Base-by-base conservation (phyloP, 139 green algal species). In the Pseudopediastrum boryanum region DNA sequence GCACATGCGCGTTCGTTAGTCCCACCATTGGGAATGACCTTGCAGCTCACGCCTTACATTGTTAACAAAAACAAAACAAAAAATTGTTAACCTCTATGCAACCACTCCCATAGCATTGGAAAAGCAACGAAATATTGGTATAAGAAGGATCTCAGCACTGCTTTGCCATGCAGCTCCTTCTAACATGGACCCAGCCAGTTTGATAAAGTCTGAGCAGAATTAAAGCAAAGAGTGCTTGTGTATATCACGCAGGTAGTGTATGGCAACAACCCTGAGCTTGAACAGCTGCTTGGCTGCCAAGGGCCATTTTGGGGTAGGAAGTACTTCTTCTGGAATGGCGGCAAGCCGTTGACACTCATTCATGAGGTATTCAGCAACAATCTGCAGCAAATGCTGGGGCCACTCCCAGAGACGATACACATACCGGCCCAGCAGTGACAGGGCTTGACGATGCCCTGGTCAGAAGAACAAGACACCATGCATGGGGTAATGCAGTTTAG, bases 311-410 rank as follows among this genome's bases (percentile, higher is more conserved):
- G 95, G 95, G 93, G 86, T 0, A 83, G 96, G 12, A 87, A 96
- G 44, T 99, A 99, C 86, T 75, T 96, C 2, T 99, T 99, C 76
- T 98, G 91, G 90, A 88, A 94, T 82, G 85, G 87, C 8, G 87
- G 90, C 3, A 50, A 79, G 43, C 95, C 96, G 6, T 82, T 99
- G 7, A 99, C 96, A 21, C 75, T 98, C 16, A 98, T 99, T 38
- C 96, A 98, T 68, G 96, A 99, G 79, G 95, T 97, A 0, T 99
- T 98, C 79, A 86, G 77, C 10, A 77, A 77, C 19, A 54, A 61
- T 2, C 68, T 91, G 31, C 31, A 72, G 19, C 38, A 48, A 6
- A 64, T 67, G 29, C 43, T 81, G 23, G 74, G 74, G 44, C 73
- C 73, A 33, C 59, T 56, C n/a, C n/a, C n/a, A n/a, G n/a, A n/a